These are phyloP conservation scores for Veloporphyrellus conicus DNA, from an alignment of 1,284 basidiomycete genomes.

Conservation along the genomic window DNA sequence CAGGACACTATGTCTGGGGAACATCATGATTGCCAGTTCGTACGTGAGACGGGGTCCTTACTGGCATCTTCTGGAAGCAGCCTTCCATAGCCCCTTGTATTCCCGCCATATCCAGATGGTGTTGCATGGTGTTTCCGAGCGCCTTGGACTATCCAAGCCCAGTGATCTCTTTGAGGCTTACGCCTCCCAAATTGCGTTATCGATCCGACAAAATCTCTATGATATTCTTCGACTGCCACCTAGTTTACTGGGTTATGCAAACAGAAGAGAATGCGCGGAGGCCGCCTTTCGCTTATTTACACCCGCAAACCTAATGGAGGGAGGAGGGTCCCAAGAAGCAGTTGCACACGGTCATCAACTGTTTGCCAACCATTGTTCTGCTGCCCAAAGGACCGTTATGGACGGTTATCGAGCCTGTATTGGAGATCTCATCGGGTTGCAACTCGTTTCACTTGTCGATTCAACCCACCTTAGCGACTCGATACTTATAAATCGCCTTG, in stretches of 20 bases:
- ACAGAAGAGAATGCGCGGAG: slow-evolving; percentile 56
- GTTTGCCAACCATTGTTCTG: slow-evolving; percentile 62
- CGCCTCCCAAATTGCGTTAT: slow-evolving; percentile 70
- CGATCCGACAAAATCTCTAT: slow-evolving; percentile 47
- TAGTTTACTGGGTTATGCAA: slow-evolving; percentile 66
- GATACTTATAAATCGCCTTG: slow-evolving; percentile 29
- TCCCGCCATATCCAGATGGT: slow-evolving; percentile 62
- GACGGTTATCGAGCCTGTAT: slow-evolving; percentile 66
- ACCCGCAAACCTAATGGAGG: slow-evolving; percentile 52
- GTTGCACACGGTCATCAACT: slow-evolving; percentile 41
- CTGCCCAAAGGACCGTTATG: slow-evolving; percentile 46
- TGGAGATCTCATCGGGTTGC: slow-evolving; percentile 65
- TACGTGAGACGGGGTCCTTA: slow-evolving; percentile 81
- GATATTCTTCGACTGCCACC: slow-evolving; percentile 68
- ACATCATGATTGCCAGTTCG: slow-evolving; percentile 80
- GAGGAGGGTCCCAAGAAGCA: slow-evolving; percentile 25
- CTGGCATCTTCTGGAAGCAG: slow-evolving; percentile 81
- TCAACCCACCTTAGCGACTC: slow-evolving; percentile 18
- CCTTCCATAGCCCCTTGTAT: slow-evolving; percentile 46
- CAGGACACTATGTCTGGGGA: slow-evolving; percentile 73
- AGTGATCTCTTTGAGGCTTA: slow-evolving; percentile 75
- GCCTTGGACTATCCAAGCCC: slow-evolving; percentile 67
- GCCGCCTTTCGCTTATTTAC: slow-evolving; percentile 61
- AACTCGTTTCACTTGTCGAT: slow-evolving; percentile 49
- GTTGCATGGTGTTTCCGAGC: slow-evolving; percentile 57